These are phyloP conservation scores for Hysterangium stoloniferum DNA, from an alignment of 768 basidiomycete genomes.

Conservation along the genomic window DNA sequence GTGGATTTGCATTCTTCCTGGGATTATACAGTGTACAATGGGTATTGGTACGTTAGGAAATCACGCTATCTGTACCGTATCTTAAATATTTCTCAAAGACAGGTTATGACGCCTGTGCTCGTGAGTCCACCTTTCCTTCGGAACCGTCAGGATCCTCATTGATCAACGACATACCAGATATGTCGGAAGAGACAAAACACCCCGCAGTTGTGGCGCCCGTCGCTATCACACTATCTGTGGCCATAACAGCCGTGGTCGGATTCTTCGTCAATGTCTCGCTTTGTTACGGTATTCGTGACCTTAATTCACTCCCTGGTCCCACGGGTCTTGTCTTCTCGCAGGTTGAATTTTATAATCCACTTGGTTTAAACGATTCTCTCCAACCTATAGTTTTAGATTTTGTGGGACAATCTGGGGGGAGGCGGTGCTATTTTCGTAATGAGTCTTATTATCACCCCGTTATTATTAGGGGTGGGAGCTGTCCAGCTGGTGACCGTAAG, in stretches of 20 bases:
- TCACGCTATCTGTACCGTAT: neutral
- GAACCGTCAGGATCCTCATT: too few species aligned
- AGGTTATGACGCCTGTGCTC: conserved; percentile 14
- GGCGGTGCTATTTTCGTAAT: conserved; percentile 37
- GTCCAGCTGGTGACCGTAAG: conserved; percentile 15
- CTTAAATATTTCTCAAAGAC: conserved; percentile 2
- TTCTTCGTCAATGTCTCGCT: conserved; percentile 68
- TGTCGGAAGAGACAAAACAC: conserved; percentile 17
- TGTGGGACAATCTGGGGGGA: conserved; percentile 66
- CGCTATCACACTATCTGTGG: conserved; percentile 11
- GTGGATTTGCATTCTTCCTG: conserved; percentile 37
- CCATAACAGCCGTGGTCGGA: conserved; percentile 53
- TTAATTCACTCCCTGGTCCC: conserved; percentile 39
- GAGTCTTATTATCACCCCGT: conserved; percentile 17
- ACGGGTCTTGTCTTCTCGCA: conserved; percentile 69
- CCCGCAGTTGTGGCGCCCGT: conserved; percentile 15
- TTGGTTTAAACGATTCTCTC: too few species aligned
- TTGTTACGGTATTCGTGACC: conserved; percentile 70
- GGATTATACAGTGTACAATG: conserved; percentile 41
- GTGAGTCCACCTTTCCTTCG: too few species aligned
- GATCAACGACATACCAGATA: conserved; percentile 8
- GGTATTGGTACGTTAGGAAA: conserved; percentile 29
- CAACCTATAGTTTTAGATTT: too few species aligned
- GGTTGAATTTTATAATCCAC: too few species aligned
- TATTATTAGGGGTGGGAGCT: conserved; percentile 13